Conservation (phyloP, 352 stramenopile genomes). For the Pythium angustatum region DNA sequence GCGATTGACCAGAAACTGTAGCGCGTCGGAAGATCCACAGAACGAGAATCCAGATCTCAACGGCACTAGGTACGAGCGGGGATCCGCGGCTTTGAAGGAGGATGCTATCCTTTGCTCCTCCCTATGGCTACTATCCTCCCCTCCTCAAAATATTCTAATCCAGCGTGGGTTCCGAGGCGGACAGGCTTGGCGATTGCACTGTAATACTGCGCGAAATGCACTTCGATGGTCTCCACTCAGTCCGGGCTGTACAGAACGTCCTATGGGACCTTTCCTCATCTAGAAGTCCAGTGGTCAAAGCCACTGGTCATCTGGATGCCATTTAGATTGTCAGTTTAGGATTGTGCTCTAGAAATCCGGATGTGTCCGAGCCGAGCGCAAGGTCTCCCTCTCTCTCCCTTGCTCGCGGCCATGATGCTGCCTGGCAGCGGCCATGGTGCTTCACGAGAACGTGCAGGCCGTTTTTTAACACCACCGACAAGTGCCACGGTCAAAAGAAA, state of each 20-base stretch:
- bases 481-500: constrained; percentile 25
- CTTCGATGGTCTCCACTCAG: too few species aligned
- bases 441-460: constrained; percentile 19
- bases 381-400: constrained; percentile 3
- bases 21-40: not conserved
- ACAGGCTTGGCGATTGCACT: not conserved
- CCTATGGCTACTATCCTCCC: not conserved
- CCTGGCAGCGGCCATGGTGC: not conserved
- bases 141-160: not conserved
- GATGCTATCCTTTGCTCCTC: too few species aligned
- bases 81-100: too few species aligned
- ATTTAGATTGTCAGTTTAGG: too few species aligned
- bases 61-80: too few species aligned
- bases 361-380: constrained; percentile 7
- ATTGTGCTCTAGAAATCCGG: too few species aligned
- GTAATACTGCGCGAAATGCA: too few species aligned
- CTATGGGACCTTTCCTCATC: too few species aligned
- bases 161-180: not conserved
- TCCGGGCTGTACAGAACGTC: too few species aligned
- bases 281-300: too few species aligned
- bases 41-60: constrained; percentile 2
- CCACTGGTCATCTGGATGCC: too few species aligned
- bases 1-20: not conserved
- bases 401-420: constrained; percentile 1
- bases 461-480: constrained; percentile 17